Evolutionary conservation across 441 rosid species (phyloP), one percentile per base, ranked within the genome.

Genomic region (Aquilaria agallochum): DNA sequence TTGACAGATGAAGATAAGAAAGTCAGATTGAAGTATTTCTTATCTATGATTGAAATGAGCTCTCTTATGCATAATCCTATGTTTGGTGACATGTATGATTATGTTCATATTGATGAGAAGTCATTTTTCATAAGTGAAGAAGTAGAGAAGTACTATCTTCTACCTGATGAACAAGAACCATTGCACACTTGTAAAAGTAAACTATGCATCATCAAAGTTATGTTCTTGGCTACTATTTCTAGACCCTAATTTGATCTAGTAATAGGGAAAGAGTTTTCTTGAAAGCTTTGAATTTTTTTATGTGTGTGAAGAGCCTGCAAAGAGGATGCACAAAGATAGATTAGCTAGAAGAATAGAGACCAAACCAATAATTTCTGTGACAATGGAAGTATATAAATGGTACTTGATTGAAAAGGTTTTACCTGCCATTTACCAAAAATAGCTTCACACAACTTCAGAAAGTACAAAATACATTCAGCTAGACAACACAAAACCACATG

Each of bases 81-180:
- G 1, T 62, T 62, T 53, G 67, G 27, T 20, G 27, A 20, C 27
- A 20, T 20, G 27, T 20, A 55, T 48, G n/a, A 64, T 64, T n/a
- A 1, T 2, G 13, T 64, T 7, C 55, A 47, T 10, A 32, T 64
- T 5, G 59, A 64, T 47, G 68, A 64, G 36, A 64, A 64, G n/a
- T 31, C 44, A 50, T 65, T 65, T 50, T 53, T 40, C 33, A 31
- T 59, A 32, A 6, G 1, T 5, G 9, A 40, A 40, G 59, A 3
- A 52, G 46, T 46, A 1, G 27, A 51, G 6, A 59, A 32, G n/a
- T 59, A 52, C 6, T 66, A 59, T 9, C 36, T 59, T 2, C 27
- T 48, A 8, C 55, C 64, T 5, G 1, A 11, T 0, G 55, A 60
- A 11, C 9, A 11, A 2, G 65, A 50, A 2, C 65, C 56, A 31